Evolutionary conservation across 768 basidiomycete genomes (phyloP).

Genomic region (Dictyophora rubrovolvata): DNA sequence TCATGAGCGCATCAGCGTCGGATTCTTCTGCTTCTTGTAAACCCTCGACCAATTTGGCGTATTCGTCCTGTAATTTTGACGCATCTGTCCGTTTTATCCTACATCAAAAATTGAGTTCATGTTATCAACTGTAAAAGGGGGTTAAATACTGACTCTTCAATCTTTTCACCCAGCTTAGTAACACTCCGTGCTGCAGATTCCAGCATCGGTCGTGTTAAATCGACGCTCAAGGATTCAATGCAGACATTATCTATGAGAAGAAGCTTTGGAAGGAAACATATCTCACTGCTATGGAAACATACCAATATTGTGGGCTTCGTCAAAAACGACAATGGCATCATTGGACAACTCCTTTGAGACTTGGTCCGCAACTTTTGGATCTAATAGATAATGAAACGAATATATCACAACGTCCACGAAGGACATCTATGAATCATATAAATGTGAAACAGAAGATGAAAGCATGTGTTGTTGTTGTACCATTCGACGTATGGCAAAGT

Average conservation of each 20-base stretch:
- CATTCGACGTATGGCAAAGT: conserved; percentile 94
- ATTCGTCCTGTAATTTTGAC: conserved; percentile 91
- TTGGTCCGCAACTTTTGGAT: conserved; percentile 98
- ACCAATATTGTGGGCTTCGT: conserved; percentile 99
- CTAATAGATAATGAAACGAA: conserved; percentile 96
- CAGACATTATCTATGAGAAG: conserved; percentile 79
- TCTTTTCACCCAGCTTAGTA: conserved; percentile 74
- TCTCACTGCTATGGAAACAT: conserved; percentile 14
- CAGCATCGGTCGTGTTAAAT: conserved; percentile 93
- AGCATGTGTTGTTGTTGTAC: conserved; percentile 28
- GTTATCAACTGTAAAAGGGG: not conserved
- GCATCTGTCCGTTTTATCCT: conserved; percentile 91
- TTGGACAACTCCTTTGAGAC: conserved; percentile 97
- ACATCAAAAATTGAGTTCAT: not conserved
- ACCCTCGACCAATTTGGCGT: conserved; percentile 89
- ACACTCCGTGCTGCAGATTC: conserved; percentile 90
- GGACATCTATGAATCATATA: conserved; percentile 54
- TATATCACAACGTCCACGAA: conserved; percentile 96
- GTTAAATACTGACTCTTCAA: conserved; percentile 68
- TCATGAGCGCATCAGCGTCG: conserved; percentile 76
- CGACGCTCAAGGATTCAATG: conserved; percentile 96
- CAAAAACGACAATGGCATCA: conserved; percentile 97
- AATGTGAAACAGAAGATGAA: not conserved
- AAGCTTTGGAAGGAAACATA: not conserved
- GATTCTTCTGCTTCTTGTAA: conserved; percentile 66